Evolutionary conservation across 2,329 filamentous ascomycete genomes (phyloP), one percentile per base, ranked within the genome.

Genomic region (Fusarium sublunatum): DNA sequence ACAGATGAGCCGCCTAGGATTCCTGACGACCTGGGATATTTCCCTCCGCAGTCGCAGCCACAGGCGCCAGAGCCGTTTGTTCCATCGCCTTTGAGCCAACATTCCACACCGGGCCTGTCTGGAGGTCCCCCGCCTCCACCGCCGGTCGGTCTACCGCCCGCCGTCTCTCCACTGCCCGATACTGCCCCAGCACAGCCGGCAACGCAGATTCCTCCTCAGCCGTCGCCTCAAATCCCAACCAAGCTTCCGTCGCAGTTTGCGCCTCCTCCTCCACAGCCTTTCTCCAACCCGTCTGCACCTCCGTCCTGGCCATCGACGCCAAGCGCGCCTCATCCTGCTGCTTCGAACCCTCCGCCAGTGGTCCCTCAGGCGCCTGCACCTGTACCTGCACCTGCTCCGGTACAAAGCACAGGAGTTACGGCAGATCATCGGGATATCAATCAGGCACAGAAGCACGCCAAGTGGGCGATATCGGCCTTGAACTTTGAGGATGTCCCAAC

Each of bases 401-500:
- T 52, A 25, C 53, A 57, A n/a, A 53, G 32, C 13, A 29, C 40
- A 13, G 39, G 53, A 5, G 56, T 59, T 15, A 50, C 67, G 3
- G 66, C 64, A 12, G 70, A 72, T 42, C 73, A 73, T 7, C 72
- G 76, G 29, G 92, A 97, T 63, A 89, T 97, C 32, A 81, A 86
- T 32, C 85, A 88, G 69, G 94, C 95, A 5, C 93, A 97, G 75
- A 99, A 98, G 74, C 95, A 98, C 78, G 93, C 94, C 3, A 93
- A 92, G 71, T 99, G 92, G 92, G 95, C 95, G 1, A 96, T 98
- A 38, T 97, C 93, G 10, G 95, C 95, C 0, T 79, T 99, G 43
- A 97, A 97, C 70, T 99, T 99, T 76, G 95, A 99, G 68, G 95
- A 99, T 74, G 91, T 96, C 2, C 83, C 89, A 2, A 99, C 95